Conservation (phyloP, 176 grass and related monocot genomes). For the Carex cristatella region DNA sequence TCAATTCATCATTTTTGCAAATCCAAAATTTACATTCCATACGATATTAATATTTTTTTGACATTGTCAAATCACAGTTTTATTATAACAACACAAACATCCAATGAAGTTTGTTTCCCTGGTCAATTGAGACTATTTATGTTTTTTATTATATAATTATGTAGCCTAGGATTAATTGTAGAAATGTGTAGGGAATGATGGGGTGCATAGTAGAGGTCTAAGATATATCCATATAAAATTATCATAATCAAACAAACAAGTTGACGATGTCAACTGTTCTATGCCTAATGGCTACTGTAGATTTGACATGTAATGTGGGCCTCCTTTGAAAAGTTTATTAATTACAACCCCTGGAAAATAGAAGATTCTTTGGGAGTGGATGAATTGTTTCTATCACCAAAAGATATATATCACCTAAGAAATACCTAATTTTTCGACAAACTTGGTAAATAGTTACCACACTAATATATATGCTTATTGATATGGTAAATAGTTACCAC, state of each 20-base stretch:
- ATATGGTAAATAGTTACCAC: no score
- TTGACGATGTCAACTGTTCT: slow-evolving; percentile 14
- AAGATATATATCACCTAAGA: not conserved
- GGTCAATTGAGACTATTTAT: not conserved
- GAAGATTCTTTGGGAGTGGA: not conserved
- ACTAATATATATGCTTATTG: not conserved
- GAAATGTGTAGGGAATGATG: not conserved
- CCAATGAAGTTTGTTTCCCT: not conserved
- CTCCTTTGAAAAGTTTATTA: not conserved
- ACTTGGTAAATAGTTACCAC: not conserved
- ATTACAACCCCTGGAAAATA: not conserved
- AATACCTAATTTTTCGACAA: not conserved
- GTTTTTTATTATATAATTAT: not conserved
- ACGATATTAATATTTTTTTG: no score
- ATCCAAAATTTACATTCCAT: no score
- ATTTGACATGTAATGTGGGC: slow-evolving; percentile 18
- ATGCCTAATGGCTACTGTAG: slow-evolving; percentile 11
- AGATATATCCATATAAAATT: not conserved
- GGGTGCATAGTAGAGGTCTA: no score
- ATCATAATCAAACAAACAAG: not conserved
- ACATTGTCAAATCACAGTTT: no score
- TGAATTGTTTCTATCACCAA: not conserved
- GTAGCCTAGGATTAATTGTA: not conserved
- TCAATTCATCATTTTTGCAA: no score
- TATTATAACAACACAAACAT: not conserved